phyloP scores from a whole-genome alignment of 768 basidiomycete species.

The Termitomyces eurrhizus region DNA sequence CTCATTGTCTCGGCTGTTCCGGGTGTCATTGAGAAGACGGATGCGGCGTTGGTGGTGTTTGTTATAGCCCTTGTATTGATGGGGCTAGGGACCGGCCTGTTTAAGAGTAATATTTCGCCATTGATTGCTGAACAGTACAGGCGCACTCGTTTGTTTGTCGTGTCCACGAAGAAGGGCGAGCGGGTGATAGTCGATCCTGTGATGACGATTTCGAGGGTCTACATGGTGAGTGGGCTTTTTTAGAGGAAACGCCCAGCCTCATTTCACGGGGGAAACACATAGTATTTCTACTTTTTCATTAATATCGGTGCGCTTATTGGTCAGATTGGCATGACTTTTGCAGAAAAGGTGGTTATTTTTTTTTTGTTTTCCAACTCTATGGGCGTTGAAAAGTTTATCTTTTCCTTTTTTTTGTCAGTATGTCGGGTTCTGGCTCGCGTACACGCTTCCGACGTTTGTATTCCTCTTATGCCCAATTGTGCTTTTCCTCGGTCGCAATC shows the following conservation, averaged over 20 bases:
- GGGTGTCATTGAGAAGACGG: slow-evolving; percentile 32
- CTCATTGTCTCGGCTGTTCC: slow-evolving; percentile 66
- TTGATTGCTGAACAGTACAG: slow-evolving; percentile 76
- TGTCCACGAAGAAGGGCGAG: slow-evolving; percentile 51
- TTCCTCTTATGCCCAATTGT: slow-evolving; percentile 62
- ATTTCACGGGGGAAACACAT: neutral
- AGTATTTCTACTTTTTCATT: slow-evolving; percentile 71
- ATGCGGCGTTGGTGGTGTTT: slow-evolving; percentile 16
- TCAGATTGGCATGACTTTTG: slow-evolving; percentile 66
- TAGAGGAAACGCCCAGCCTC: neutral
- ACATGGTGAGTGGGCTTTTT: slow-evolving; percentile 52
- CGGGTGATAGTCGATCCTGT: slow-evolving; percentile 70
- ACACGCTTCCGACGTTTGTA: slow-evolving; percentile 56
- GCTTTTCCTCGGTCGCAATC: slow-evolving; percentile 49
- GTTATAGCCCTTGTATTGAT: slow-evolving; percentile 57
- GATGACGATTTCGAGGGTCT: slow-evolving; percentile 64
- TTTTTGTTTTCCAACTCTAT: neutral
- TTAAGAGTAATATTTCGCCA: slow-evolving; percentile 77
- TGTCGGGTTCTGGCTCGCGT: slow-evolving; percentile 67
- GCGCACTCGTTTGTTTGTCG: slow-evolving; percentile 49
- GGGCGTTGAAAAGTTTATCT: neutral
- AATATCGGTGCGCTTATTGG: slow-evolving; percentile 70
- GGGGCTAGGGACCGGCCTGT: slow-evolving; percentile 59
- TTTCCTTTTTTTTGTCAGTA: slow-evolving; percentile 28
- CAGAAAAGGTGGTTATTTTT: slow-evolving; percentile 44